Conservation (phyloP, 2,329 filamentous ascomycete genomes). For the Stagonosporopsis chrysanthemi region DNA sequence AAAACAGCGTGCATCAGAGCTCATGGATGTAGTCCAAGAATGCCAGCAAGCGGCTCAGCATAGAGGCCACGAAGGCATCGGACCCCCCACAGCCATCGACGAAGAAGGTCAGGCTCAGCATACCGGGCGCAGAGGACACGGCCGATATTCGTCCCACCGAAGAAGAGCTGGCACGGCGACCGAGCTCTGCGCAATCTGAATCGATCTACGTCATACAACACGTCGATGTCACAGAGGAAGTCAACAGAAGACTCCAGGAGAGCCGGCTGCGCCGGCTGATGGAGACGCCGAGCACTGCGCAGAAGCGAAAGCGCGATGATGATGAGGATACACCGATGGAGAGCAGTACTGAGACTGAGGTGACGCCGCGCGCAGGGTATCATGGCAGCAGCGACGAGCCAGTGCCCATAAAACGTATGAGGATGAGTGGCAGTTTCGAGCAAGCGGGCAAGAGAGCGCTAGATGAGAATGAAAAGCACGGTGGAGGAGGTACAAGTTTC, state of each 20-base stretch:
- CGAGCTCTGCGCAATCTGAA: slow-evolving; percentile 22
- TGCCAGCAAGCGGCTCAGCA: slow-evolving; percentile 40
- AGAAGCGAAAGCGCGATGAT: slow-evolving; percentile 44
- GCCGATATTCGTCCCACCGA: slow-evolving; percentile 27
- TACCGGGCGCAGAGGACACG: slow-evolving; percentile 18
- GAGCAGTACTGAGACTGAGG: slow-evolving; percentile 26
- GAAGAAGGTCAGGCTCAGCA: slow-evolving; percentile 17
- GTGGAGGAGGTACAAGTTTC: slow-evolving; percentile 16
- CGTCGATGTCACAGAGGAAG: slow-evolving; percentile 45
- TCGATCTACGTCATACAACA: slow-evolving; percentile 35
- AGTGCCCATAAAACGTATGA: slow-evolving; percentile 37
- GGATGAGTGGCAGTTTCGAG: slow-evolving; percentile 37
- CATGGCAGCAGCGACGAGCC: slow-evolving; percentile 19
- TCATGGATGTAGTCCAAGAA: slow-evolving; percentile 25
- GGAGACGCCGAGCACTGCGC: slow-evolving; percentile 43
- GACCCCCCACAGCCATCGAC: slow-evolving; percentile 3
- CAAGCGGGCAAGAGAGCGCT: slow-evolving; percentile 27
- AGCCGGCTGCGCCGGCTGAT: slow-evolving; percentile 41
- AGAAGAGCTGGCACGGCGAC: slow-evolving; percentile 25
- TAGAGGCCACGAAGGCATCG: slow-evolving; percentile 31
- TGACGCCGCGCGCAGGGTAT: slow-evolving; percentile 23
- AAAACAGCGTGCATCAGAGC: background rate
- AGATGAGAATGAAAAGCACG: slow-evolving; percentile 3
- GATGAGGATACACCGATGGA: slow-evolving; percentile 33
- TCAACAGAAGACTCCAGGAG: slow-evolving; percentile 40